phyloP scores from a whole-genome alignment of 768 basidiomycete genomes.

The Ramaria rubella region DNA sequence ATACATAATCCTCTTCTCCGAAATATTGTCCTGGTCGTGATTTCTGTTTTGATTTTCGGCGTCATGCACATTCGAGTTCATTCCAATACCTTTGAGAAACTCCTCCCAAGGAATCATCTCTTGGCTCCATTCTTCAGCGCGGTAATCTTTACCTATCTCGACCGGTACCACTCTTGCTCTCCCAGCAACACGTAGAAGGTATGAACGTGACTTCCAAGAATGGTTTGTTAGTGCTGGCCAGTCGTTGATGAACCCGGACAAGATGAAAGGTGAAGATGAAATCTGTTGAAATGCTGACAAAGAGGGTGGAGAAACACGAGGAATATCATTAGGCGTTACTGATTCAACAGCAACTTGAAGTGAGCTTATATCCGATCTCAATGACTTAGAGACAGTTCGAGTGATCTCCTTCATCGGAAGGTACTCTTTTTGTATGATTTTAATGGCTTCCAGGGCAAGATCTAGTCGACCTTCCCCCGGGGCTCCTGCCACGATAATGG shows the following conservation, averaged over 20 bases:
- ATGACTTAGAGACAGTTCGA: not conserved
- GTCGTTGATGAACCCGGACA: slow-evolving; percentile 51
- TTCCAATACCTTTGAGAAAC: slow-evolving; percentile 47
- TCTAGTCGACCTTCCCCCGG: slow-evolving; percentile 55
- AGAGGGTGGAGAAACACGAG: slow-evolving; percentile 48
- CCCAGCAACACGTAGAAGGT: slow-evolving; percentile 67
- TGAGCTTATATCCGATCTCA: not conserved
- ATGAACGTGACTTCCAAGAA: slow-evolving; percentile 63
- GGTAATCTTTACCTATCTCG: slow-evolving; percentile 83
- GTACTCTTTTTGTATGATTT: slow-evolving; percentile 43
- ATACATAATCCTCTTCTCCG: slow-evolving; percentile 44
- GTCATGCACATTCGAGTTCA: slow-evolving; percentile 19
- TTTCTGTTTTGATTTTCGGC: not conserved
- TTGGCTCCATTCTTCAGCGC: slow-evolving; percentile 75
- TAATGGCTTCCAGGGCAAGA: slow-evolving; percentile 57
- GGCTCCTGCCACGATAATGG: slow-evolving; percentile 79
- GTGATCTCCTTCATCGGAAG: slow-evolving; percentile 14
- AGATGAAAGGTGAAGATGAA: slow-evolving; percentile 59
- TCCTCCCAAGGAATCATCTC: slow-evolving; percentile 68
- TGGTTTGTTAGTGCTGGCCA: slow-evolving; percentile 77
- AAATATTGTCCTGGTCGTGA: slow-evolving; percentile 10
- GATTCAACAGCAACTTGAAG: slow-evolving; percentile 4
- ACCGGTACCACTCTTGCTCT: slow-evolving; percentile 83
- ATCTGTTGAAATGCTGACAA: slow-evolving; percentile 46
- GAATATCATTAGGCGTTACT: slow-evolving; percentile 30